phyloP scores from a whole-genome alignment of 2,329 filamentous ascomycete genomes.

The Colletotrichum musicola region DNA sequence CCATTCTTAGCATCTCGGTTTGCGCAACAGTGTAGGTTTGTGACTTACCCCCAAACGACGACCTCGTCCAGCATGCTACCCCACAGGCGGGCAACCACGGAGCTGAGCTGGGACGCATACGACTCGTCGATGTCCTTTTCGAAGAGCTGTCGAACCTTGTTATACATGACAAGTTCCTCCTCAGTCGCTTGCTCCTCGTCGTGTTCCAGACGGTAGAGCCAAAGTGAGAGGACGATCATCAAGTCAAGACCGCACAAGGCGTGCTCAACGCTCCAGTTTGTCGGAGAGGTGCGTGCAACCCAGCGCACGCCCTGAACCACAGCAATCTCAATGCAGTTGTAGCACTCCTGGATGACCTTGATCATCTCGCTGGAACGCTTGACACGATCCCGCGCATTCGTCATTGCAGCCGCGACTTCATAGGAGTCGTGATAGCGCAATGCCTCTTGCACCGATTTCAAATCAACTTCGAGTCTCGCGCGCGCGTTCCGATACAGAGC shows the following conservation, averaged over 20 bases:
- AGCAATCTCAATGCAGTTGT: conserved; percentile 96
- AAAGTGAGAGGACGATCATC: conserved; percentile 97
- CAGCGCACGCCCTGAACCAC: conserved; percentile 95
- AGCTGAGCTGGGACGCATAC: conserved; percentile 87
- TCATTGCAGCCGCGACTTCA: conserved; percentile 97
- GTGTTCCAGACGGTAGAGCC: conserved; percentile 99
- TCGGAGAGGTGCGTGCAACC: conserved; percentile 97
- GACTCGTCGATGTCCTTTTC: conserved; percentile 90
- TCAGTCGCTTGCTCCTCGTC: conserved; percentile 91
- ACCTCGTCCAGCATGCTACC: conserved; percentile 98
- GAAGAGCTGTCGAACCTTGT: conserved; percentile 90
- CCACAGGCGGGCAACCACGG: conserved; percentile 95
- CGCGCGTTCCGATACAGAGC: conserved; percentile 96
- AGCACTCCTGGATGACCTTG: conserved; percentile 98
- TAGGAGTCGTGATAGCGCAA: conserved; percentile 97
- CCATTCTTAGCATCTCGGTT: conserved; percentile 38
- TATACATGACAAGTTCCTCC: conserved; percentile 90
- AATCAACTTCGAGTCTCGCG: conserved; percentile 90
- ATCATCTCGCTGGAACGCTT: conserved; percentile 98
- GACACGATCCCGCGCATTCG: conserved; percentile 90
- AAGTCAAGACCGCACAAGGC: conserved; percentile 95
- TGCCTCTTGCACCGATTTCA: conserved; percentile 96
- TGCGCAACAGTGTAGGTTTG: background rate
- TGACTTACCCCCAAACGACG: conserved; percentile 97
- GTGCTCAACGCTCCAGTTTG: conserved; percentile 99